Evolutionary conservation across 192 early-diverging fungal species (phyloP).

Genomic region (Irineochytrium annulatum): DNA sequence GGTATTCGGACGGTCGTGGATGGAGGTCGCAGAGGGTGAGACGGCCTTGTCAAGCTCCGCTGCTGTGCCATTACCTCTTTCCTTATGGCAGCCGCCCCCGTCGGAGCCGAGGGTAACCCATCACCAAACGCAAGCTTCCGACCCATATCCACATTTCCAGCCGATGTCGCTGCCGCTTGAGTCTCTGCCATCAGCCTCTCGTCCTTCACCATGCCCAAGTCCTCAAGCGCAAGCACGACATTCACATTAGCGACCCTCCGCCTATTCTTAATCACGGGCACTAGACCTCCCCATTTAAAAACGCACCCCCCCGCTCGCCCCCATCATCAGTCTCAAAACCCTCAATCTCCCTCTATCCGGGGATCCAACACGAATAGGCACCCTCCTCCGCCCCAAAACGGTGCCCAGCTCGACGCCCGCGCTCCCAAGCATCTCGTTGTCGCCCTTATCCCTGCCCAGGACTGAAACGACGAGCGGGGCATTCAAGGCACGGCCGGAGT

Average conservation of each 20-base stretch:
- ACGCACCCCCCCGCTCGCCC: no score
- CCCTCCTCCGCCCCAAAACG: conserved; percentile 10
- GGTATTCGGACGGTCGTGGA: conserved; percentile 43
- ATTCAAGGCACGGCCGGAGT: conserved; percentile 40
- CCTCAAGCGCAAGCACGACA: conserved; percentile 47
- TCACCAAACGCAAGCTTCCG: no score
- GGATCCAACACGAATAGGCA: background rate
- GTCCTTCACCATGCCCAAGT: conserved; percentile 47
- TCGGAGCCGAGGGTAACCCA: background rate
- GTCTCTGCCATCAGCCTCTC: conserved; percentile 9
- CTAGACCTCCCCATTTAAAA: conserved; percentile 12
- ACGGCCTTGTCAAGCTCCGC: no score
- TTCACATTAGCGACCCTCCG: conserved; percentile 34
- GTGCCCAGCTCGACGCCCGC: conserved; percentile 29
- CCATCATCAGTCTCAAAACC: background rate
- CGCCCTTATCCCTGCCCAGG: conserved; percentile 33
- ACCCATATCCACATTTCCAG: no score
- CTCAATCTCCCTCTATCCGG: background rate
- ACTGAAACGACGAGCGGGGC: conserved; percentile 49
- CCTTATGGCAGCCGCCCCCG: background rate
- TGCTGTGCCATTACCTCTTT: background rate
- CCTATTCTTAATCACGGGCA: background rate
- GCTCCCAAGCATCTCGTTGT: conserved; percentile 36
- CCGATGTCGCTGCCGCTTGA: background rate
- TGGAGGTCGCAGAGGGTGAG: no score